Conservation (phyloP, 1,139 yeast genomes). For the Scheffersomyces stambukii region DNA sequence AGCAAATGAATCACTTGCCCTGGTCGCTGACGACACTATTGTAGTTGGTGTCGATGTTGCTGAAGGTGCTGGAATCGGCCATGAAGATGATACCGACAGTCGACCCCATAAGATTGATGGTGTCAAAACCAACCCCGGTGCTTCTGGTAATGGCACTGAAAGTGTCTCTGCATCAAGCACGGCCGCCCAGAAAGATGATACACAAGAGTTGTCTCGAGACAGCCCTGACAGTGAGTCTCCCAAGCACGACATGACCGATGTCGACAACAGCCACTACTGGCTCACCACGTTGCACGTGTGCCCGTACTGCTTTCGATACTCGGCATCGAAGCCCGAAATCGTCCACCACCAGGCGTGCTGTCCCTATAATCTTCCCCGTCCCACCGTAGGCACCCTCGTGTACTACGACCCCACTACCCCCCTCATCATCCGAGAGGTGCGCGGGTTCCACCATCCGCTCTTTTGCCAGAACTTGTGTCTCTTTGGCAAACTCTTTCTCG, state of each 20-base stretch:
- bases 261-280: constrained; percentile 34
- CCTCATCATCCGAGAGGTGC: constrained; percentile 54
- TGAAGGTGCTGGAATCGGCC: too few relatives aligned
- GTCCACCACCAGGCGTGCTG: constrained; percentile 48
- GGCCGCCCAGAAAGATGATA: too few relatives aligned
- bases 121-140: too few relatives aligned
- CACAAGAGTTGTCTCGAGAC: too few relatives aligned
- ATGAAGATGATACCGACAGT: too few relatives aligned
- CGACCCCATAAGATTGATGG: too few relatives aligned
- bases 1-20: too few relatives aligned
- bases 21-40: too few relatives aligned
- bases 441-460: constrained; percentile 58
- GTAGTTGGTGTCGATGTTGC: too few relatives aligned
- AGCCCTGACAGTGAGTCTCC: not conserved
- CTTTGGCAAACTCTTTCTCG: constrained; percentile 85
- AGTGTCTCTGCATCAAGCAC: too few relatives aligned
- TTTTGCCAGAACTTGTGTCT: constrained; percentile 81
- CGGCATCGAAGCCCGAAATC: constrained; percentile 40
- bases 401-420: constrained; percentile 55
- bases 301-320: constrained; percentile 78
- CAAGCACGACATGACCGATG: constrained; percentile 6
- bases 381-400: constrained; percentile 60
- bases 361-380: constrained; percentile 21
- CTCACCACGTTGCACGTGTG: constrained; percentile 66
- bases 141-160: too few relatives aligned